Conservation (phyloP, 2,329 filamentous ascomycete species). For the Ceratocystis eucalypticola region DNA sequence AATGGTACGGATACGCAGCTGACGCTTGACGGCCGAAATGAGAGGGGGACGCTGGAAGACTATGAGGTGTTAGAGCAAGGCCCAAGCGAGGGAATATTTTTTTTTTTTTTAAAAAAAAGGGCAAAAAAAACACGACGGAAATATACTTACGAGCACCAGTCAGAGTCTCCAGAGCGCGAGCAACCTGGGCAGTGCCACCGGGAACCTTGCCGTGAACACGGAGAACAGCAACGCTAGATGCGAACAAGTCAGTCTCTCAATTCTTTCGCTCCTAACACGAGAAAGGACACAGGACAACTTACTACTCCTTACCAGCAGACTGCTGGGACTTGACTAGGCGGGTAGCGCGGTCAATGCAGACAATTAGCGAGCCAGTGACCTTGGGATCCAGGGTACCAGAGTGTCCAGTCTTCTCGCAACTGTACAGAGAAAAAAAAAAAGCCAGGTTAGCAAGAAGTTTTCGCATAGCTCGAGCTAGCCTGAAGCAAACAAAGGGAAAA, state of each 20-base stretch:
- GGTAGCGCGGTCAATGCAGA: conserved; percentile 91
- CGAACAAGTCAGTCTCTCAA: not conserved
- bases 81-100: not conserved
- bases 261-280: not conserved
- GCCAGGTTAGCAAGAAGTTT: not conserved
- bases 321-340: conserved; percentile 98
- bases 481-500: not conserved
- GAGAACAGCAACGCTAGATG: conserved; percentile 63
- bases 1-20: conserved; percentile 94
- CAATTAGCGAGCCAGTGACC: conserved; percentile 89
- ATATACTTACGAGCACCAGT: conserved; percentile 56
- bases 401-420: conserved; percentile 84
- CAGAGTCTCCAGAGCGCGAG: conserved; percentile 84
- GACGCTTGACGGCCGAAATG: conserved; percentile 97
- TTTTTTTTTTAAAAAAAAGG: not conserved
- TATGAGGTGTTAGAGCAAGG: not conserved
- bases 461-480: not conserved
- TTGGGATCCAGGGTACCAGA: conserved; percentile 96
- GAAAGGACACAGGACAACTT: conserved; percentile 5
- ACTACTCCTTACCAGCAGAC: conserved; percentile 94
- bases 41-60: conserved; percentile 67
- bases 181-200: conserved; percentile 84
- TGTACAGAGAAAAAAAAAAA: conserved; percentile 20
- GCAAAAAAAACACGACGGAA: not conserved
- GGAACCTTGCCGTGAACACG: conserved; percentile 90